A percentile compares a stretch with the other conserved stretches of the same genome.
phyloP scores from a whole-genome alignment of 805 yeast species.

The Tetrapisispora pingtungensis region DNA sequence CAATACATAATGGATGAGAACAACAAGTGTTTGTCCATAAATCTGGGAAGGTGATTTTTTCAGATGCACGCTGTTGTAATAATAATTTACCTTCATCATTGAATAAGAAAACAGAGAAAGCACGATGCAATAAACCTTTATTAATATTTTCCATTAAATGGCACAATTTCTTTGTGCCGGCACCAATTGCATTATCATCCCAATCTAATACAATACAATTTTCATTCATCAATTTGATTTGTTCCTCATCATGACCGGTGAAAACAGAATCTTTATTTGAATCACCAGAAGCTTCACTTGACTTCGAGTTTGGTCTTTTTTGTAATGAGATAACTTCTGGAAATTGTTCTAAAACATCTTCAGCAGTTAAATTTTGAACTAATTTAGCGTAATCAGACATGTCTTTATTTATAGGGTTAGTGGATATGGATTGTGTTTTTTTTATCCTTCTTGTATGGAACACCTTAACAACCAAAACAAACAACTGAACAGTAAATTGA shows the following conservation, averaged over 20 bases:
- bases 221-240: slow-evolving; percentile 91
- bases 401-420: too few relatives aligned
- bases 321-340: slow-evolving; percentile 59
- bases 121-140: slow-evolving; percentile 82
- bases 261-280: slow-evolving; percentile 38
- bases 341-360: slow-evolving; percentile 47
- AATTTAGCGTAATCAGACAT: slow-evolving; percentile 35
- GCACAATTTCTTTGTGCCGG: slow-evolving; percentile 86
- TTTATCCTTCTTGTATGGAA: background rate
- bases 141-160: slow-evolving; percentile 83
- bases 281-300: slow-evolving; percentile 26
- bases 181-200: slow-evolving; percentile 80
- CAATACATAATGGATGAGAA: slow-evolving; percentile 87
- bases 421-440: background rate
- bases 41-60: slow-evolving; percentile 90
- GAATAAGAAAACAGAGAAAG: slow-evolving; percentile 91
- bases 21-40: slow-evolving; percentile 99
- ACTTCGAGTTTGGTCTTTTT: slow-evolving; percentile 47
- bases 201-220: slow-evolving; percentile 88
- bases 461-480: too few relatives aligned
- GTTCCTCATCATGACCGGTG: slow-evolving; percentile 86
- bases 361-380: slow-evolving; percentile 41
- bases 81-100: slow-evolving; percentile 65
- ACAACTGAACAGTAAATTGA: too few relatives aligned
- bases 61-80: slow-evolving; percentile 91